Evolutionary conservation across 257 asterid species (phyloP), one percentile per base, ranked within the genome.

Genomic region (Mentha longifolia): DNA sequence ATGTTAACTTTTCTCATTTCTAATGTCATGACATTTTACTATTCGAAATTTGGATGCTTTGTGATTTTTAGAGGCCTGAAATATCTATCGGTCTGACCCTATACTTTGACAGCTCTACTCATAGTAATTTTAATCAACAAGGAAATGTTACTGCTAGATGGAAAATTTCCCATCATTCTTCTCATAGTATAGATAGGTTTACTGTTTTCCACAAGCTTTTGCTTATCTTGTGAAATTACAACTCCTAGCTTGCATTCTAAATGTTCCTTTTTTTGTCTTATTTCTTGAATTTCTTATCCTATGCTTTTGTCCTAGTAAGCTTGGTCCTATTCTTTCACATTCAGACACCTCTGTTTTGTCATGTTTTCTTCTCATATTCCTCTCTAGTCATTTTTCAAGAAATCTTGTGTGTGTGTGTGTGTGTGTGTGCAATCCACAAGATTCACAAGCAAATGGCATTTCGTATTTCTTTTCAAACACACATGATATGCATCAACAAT

Each of bases 261-360:
- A 50, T 42, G 37, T 43, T 55, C 13, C 8, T 7, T 33, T 7
- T 33, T 55, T 45, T 42, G 13, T 33, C 51, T 70, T 58, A 16
- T 42, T 49, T 61, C 69, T 71, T 71, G 68, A 17, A 60, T 60
- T 50, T 60, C 68, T 47, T 71, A 71, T 46, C 66, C 39, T 28
- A 4, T 16, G 25, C 4, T 59, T 61, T 72, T 60, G 62, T 71
- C 69, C 62, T 61, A 15, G 31, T 12, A 45, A 28, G 45, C 70
- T 65, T 65, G 42, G 43, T 46, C 57, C 55, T 64, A 43, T 46
- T 64, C 69, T 64, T 63, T 64, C 55, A 22, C 39, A 20, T 64
- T 64, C 69, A 64, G 9, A 43, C 54, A 64, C 41, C 19, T 46
- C 14, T 65, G 9, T 65, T 45, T 46, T 46, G 57, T 65, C 45